Conservation (phyloP, 768 basidiomycete species). For the Clitopilus hobsonii region DNA sequence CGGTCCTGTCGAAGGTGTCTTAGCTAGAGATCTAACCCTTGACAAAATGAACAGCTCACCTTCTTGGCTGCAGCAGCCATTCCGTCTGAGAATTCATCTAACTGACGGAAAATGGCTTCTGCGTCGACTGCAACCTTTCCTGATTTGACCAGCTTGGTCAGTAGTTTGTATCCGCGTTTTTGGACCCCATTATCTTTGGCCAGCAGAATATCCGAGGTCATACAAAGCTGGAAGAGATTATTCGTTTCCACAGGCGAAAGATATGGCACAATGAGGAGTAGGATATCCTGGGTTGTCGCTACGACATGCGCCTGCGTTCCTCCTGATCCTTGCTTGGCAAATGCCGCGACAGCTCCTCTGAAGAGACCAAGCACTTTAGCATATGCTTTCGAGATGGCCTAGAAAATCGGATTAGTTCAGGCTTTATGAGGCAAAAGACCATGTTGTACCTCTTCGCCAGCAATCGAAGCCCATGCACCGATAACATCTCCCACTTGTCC, state of each 20-base stretch:
- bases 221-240: slow-evolving; percentile 63
- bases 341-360: slow-evolving; percentile 51
- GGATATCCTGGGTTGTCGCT: slow-evolving; percentile 75
- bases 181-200: slow-evolving; percentile 85
- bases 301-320: slow-evolving; percentile 41
- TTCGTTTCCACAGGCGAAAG: slow-evolving; percentile 58
- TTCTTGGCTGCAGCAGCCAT: slow-evolving; percentile 85
- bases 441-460: slow-evolving; percentile 65
- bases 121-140: slow-evolving; percentile 51
- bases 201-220: slow-evolving; percentile 64
- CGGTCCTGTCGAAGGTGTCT: slow-evolving; percentile 58
- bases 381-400: slow-evolving; percentile 83
- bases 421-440: slow-evolving; percentile 7
- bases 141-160: slow-evolving; percentile 68
- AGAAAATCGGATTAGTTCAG: slow-evolving; percentile 3
- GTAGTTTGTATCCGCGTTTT: slow-evolving; percentile 91
- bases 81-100: slow-evolving; percentile 62
- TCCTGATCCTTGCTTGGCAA: slow-evolving; percentile 24
- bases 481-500: slow-evolving; percentile 87
- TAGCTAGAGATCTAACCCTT: background rate
- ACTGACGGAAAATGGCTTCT: slow-evolving; percentile 54
- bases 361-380: slow-evolving; percentile 71
- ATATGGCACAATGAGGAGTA: slow-evolving; percentile 77
- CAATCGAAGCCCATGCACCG: slow-evolving; percentile 78
- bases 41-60: slow-evolving; percentile 29